Evolutionary conservation across 2,329 filamentous ascomycete species (phyloP), one percentile per base, ranked within the genome.

Genomic region (Daldinia sp.): DNA sequence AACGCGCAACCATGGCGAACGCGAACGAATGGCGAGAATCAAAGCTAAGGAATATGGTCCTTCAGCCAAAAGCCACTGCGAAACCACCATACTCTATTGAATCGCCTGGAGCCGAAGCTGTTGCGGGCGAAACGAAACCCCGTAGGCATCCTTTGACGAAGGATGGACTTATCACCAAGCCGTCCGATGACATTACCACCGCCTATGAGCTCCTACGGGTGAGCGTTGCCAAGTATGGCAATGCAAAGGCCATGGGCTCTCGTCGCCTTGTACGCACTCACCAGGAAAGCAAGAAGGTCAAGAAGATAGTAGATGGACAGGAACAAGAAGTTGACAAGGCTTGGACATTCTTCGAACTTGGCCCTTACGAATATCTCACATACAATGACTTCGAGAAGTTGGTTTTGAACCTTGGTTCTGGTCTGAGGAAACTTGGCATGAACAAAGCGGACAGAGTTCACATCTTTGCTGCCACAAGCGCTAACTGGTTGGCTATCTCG

Each of bases 261-360:
- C 90, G 93, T 71, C 90, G 88, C 79, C 86, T 96, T 67, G 82
- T 97, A 80, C 87, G 91, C 80, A 91, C 89, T 39, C 93, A 96
- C 79, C 86, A 90, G 74, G 93, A 97, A 82, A 92, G 89, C 75
- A 97, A 95, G 86, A 95, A 93, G 86, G 84, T 97, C 79, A 96
- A 95, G 88, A 96, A 94, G 86, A 86, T 94, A 65, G 84, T 97
- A 50, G 92, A 96, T 78, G 93, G 93, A 72, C 87, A 90, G 76
- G 91, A 95, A 84, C 83, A 88, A 76, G 88, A 94, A 81, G 88
- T 94, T 30, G 92, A 95, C 79, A 97, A 97, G 88, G 87, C 93
- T 77, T 97, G 93, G 93, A 91, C 90, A 63, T 97, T 92, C 81
- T 96, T 93, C 78, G 93, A 97, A 84, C 88, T 95, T 75, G 91